Base-by-base conservation (phyloP, 108 stramenopile species). In the Nitzschia sp. region DNA sequence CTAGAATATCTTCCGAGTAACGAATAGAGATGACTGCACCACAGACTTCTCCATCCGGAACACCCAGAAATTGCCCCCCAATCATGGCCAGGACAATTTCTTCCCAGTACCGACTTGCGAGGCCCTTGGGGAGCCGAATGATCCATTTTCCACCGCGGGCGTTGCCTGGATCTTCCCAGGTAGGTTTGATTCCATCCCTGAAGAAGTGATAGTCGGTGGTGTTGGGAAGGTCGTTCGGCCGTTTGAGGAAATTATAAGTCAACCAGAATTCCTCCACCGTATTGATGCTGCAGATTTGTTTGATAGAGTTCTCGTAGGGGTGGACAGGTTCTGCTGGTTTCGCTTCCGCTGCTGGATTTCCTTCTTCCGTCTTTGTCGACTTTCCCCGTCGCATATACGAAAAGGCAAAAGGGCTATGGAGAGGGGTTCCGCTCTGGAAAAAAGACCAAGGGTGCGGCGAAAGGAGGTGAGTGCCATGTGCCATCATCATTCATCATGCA, bases 191-290 rank as follows among this genome's bases (percentile, higher is more conserved):
- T 30, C 96, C 96, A 45, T 93, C 82, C 9, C 94, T 84, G 71
- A 99, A 99, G 53, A 97, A 90, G 71, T 97, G 97, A 53, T 94
- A 91, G 66, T 97, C 96, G 5, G 94, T 94, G 15, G 86, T 90
- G 8, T 80, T 71, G 1, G 82, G 75, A 15, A 96, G 79, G 47
- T 92, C 82, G 48, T 91, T 85, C 11, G 97, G 95, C 45, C 96
- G 73, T 8, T 81, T 75, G 21, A 99, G 75, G 66, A 88, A 92
- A 69, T 97, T 80, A 82, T 99, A 99, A 13, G 89, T 80, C 13
- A 69, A 50, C 93, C 96, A 98, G 72, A 96, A 97, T 54, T 94
- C 86, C 80, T 97, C 95, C 27, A 98, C 96, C 32, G 96, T 91
- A 22, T 79, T 83, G 58, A 95, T 88, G 45, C 87, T 89, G 15